Base-by-base conservation (phyloP, 495 filamentous ascomycete species). In the Hypoxylon crocopeplum region DNA sequence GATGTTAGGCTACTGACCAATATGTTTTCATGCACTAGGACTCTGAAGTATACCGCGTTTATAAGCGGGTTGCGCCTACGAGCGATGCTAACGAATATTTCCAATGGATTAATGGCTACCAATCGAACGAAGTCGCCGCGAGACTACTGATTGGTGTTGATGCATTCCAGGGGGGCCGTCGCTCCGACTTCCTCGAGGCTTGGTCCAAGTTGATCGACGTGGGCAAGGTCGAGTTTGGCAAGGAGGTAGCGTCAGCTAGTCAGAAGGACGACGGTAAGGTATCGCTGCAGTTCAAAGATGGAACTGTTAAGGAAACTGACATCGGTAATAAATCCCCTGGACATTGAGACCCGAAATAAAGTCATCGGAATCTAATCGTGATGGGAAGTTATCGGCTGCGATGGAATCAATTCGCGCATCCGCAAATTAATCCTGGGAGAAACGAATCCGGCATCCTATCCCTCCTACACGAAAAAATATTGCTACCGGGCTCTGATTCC, bases 401-500 rank as follows among this genome's bases (percentile, higher is more conserved):
- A 80, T 47, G 78, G 78, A 22, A 76, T 80, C 29, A 68, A 59
- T 19, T 79, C 77, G 0, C 65, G 71, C 12, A 59, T 77, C 21
- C 73, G 78, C 5, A 56, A 69, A 34, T 48, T 74, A 40, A 27
- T 77, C 16, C 34, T 76, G 8, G 67, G 72, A 0, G 50, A 70
- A n/a, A 62, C 52, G 34, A 66, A 61, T 11, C 64, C 63, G 0
- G 55, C 69, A 2, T 67, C 69, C 6, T 52, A 61, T 32, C 60
- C 71, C 1, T 24, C 51, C 8, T 80, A 78, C 56, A 74, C 72
- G 19, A 45, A 47, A 39, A 77, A 77, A 21, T 77, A 70, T 64
- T 79, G 77, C 58, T 80, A 68, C 54, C 72, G 77, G 5, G 52
- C 75, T 6, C 60, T 80, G 3, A 59, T 74, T 15, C 70, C 73